phyloP scores from a whole-genome alignment of 1,284 basidiomycete species.

The Tilletia walkeri region DNA sequence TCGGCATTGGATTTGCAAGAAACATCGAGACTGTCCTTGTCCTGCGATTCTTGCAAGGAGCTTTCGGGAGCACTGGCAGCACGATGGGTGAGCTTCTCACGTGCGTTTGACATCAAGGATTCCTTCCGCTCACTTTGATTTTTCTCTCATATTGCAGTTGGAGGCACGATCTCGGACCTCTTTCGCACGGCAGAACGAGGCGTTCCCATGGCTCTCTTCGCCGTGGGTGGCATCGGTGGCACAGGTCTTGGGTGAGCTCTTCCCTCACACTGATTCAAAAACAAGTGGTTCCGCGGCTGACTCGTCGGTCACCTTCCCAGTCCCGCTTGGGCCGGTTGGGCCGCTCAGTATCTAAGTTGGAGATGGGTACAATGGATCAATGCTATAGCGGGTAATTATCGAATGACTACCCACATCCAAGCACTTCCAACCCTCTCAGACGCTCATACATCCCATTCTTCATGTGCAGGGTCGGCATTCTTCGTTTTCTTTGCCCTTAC shows the following conservation, averaged over 20 bases:
- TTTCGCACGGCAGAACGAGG: constrained; percentile 58
- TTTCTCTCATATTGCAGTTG: constrained; percentile 58
- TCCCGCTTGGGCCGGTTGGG: constrained; percentile 68
- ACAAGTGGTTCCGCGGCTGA: constrained; percentile 34
- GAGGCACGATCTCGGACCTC: constrained; percentile 64
- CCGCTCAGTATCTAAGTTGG: constrained; percentile 69
- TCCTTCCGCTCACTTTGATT: background rate
- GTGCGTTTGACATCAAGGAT: background rate
- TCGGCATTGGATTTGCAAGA: constrained; percentile 56
- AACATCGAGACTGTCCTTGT: constrained; percentile 69
- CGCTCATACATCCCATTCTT: background rate
- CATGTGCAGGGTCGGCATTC: constrained; percentile 44
- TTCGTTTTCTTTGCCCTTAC: constrained; percentile 4
- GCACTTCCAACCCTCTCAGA: background rate
- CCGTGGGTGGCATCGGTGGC: constrained; percentile 1
- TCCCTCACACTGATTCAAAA: constrained; percentile 7
- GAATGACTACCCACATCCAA: constrained; percentile 31
- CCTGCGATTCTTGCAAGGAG: constrained; percentile 68
- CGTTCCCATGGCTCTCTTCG: constrained; percentile 69
- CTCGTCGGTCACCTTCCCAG: constrained; percentile 63
- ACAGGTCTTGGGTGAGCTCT: background rate
- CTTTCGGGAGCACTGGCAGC: constrained; percentile 65
- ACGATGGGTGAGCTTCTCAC: constrained; percentile 60
- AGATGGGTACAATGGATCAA: constrained; percentile 76
- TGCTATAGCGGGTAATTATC: constrained; percentile 61